These are phyloP conservation scores for Kodamaea alishanica DNA, from an alignment of 1,139 yeast genomes.

Conservation along the genomic window DNA sequence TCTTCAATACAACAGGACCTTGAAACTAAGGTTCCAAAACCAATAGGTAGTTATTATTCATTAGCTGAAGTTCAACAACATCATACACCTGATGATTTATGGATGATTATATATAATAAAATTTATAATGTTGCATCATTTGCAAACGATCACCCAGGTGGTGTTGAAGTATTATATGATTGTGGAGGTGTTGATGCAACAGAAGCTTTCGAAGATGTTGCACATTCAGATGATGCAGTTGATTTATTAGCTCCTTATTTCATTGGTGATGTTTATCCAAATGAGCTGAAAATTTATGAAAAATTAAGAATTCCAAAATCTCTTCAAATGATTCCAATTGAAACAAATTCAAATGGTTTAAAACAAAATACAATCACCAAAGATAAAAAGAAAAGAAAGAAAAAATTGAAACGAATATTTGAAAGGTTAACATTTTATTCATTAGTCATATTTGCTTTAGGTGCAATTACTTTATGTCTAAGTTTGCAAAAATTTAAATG, in stretches of 20 bases:
- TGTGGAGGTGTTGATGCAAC: slow-evolving; percentile 77
- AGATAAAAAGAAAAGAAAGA: slow-evolving; percentile 8
- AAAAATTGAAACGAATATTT: slow-evolving; percentile 10
- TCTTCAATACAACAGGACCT: no score
- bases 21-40: no score
- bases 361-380: background rate
- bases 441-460: slow-evolving; percentile 22
- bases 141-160: slow-evolving; percentile 61
- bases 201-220: slow-evolving; percentile 51
- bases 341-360: background rate
- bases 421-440: slow-evolving; percentile 20
- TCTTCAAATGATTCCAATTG: background rate
- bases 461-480: slow-evolving; percentile 26
- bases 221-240: slow-evolving; percentile 45
- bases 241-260: slow-evolving; percentile 38
- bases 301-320: slow-evolving; percentile 9
- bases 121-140: slow-evolving; percentile 58
- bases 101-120: slow-evolving; percentile 65
- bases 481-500: slow-evolving; percentile 31
- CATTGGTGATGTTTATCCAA: slow-evolving; percentile 29
- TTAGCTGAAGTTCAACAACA: slow-evolving; percentile 45
- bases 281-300: slow-evolving; percentile 17
- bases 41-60: slow-evolving; percentile 8
- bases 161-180: slow-evolving; percentile 61
- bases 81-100: slow-evolving; percentile 46